Evolutionary conservation across 2,329 filamentous ascomycete genomes (phyloP).

Genomic region (Talaromyces marneffei): DNA sequence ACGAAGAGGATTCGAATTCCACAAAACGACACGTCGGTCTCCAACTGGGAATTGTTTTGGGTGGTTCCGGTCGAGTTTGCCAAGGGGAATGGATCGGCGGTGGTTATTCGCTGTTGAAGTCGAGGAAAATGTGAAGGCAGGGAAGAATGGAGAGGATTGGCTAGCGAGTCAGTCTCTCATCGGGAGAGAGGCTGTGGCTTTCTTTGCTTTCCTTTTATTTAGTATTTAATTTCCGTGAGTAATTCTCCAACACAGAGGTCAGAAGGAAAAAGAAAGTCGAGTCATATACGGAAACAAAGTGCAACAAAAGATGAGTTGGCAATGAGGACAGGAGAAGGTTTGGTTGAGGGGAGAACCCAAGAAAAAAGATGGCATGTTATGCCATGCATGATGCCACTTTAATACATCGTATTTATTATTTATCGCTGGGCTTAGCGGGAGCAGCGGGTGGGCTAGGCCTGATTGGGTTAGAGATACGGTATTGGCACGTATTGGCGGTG

Average conservation of each 20-base stretch:
- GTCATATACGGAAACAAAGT: not conserved
- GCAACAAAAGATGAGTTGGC: not conserved
- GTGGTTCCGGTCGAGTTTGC: slow-evolving; percentile 5
- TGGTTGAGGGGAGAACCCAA: not conserved
- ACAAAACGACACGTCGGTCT: not conserved
- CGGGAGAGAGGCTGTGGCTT: not conserved
- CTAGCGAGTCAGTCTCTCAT: not conserved
- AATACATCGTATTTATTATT: no score
- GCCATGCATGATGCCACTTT: no score
- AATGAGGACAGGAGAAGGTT: not conserved
- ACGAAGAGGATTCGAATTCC: slow-evolving; percentile 1
- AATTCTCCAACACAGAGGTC: not conserved
- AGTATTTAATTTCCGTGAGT: not conserved
- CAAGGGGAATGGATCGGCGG: slow-evolving; percentile 17
- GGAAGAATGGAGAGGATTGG: slow-evolving; percentile 5
- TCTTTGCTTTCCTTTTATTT: not conserved
- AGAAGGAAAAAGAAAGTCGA: not conserved
- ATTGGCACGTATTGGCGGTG: no score
- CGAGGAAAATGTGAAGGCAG: not conserved
- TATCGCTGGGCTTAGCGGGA: not conserved
- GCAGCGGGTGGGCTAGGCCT: not conserved
- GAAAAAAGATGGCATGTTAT: not conserved
- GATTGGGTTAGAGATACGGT: not conserved
- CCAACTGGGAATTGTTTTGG: slow-evolving; percentile 9
- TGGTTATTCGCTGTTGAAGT: not conserved